A percentile compares a stretch with the other conserved stretches of the same genome.
These are phyloP conservation scores for Blastocystis sp. DNA, from an alignment of 352 stramenopile genomes.

Conservation along the genomic window DNA sequence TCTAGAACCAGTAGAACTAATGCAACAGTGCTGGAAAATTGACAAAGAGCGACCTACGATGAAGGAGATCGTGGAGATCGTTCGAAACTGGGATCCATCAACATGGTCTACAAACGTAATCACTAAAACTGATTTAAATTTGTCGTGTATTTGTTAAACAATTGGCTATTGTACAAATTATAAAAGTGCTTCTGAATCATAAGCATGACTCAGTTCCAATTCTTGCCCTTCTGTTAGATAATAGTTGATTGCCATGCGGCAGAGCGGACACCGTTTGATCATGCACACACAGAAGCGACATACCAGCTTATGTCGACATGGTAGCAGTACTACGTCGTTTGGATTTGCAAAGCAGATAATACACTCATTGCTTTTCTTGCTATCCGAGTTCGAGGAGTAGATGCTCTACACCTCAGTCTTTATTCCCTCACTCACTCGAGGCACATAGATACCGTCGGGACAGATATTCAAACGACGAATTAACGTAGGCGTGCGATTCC, in stretches of 20 bases:
- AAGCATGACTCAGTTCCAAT: not conserved
- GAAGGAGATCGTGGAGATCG: slow-evolving; percentile 47
- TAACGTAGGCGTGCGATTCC: not conserved
- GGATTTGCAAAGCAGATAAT: slow-evolving; percentile 51
- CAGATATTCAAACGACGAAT: slow-evolving; percentile 47
- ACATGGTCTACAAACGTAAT: slow-evolving; percentile 3
- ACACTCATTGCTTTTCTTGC: slow-evolving; percentile 43
- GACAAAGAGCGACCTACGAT: slow-evolving; percentile 49
- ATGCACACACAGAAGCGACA: slow-evolving; percentile 49
- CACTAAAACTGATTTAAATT: not conserved
- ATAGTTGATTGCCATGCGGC: not conserved
- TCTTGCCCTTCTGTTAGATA: slow-evolving; percentile 41
- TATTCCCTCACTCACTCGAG: not conserved
- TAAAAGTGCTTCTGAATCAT: not conserved
- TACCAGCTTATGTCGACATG: slow-evolving; percentile 39
- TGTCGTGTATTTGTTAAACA: not conserved
- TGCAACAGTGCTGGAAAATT: slow-evolving; percentile 12
- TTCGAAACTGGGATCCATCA: not conserved
- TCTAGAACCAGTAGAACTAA: slow-evolving; percentile 26
- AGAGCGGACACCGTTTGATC: slow-evolving; percentile 54
- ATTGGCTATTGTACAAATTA: not conserved
- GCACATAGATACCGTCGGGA: slow-evolving; percentile 3
- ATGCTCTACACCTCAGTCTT: not conserved
- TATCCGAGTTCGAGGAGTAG: slow-evolving; percentile 17
- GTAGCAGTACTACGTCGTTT: slow-evolving; percentile 39